Base-by-base conservation (phyloP, 2,329 filamentous ascomycete genomes). In the Fusarium citri region DNA sequence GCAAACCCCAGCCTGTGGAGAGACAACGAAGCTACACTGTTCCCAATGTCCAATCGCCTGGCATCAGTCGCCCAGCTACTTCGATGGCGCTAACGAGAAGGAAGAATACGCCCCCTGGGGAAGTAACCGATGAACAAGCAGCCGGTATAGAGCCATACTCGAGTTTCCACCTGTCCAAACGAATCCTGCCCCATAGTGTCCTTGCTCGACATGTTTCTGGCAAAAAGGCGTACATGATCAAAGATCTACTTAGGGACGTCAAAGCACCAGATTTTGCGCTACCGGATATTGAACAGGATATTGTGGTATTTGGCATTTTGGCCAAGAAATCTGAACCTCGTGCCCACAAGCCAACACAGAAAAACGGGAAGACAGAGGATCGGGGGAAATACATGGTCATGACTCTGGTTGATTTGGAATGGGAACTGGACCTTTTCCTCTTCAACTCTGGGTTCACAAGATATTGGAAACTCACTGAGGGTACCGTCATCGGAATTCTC, bases 371-470 rank as follows among this genome's bases (percentile, higher is more conserved):
- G 65, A 79, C 86, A 46, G 84, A 87, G 12, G 86, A 90, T 56
- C 85, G 86, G 22, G 91, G 91, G 51, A 98, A 97, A 78, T 99
- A 97, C 82, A 98, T 99, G 92, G 91, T 95, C 3, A 83, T 99
- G 66, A 93, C 89, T 3, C 85, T 99, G 5, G 94, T 93, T 1
- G 95, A 99, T 78, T 84, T 99, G 14, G 91, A 94, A 74, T 97
- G 91, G 89, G 94, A 97, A 73, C 80, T 99, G 15, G 94, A 98
- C 69, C 86, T 98, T 43, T 98, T 94, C 74, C 87, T 99, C 16
- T 99, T 99, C 80, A 92, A 93, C 74, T 90, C 91, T 0, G 97
- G 94, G 9, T 98, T 98, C 74, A 91, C 93, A 18, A 90, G 92
- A 57, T 99, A 96, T 82, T 98, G 95, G 91, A 97, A 97, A 77